Evolutionary conservation across 1,284 basidiomycete species (phyloP), one percentile per base, ranked within the genome.

Genomic region (Phlebopus sp.): DNA sequence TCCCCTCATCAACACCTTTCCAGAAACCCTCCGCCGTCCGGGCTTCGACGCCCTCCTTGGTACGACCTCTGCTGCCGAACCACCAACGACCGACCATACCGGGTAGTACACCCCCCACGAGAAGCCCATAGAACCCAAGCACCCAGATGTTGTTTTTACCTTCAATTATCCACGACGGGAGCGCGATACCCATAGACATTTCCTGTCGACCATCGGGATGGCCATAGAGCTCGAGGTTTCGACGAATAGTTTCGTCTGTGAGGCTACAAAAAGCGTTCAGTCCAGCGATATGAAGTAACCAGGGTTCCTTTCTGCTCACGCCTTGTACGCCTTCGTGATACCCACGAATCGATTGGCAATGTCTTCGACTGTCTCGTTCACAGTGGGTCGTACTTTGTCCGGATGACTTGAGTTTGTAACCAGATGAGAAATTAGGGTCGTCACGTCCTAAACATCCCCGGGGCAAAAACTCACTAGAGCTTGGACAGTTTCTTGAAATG

Each of bases 191-290:
- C 81, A 96, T 93, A 39, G 90, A 86, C 49, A 96, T 79, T 64
- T 96, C 92, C 69, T 97, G 92, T 30, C 92, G 88, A 11, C 97
- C 97, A 68, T 99, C 97, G 0, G 97, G 97, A 64, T 99, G 91
- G 4, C 95, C 95, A 61, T 92, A 98, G 41, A 88, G 76, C 60
- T 90, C 85, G 70, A 87, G 86, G 69, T 99, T 99, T 63, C 90
- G 84, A 41, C 94, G 90, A 50, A 92, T 95, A 2, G 82, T 87
- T 60, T 94, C 92, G 69, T 99, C 95, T 0, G 96, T 99, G 36
- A 99, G 72, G 6, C 90, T 92, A 49, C 0, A 4, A 21, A 25
- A 6, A 23, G n/a, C 9, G 37, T 42, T 47, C 25, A 25, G 8
- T 25, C 25, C 25, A 25, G 25, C 4, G 8, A 25, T 8, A 25